Base-by-base conservation (phyloP, 306 rosid genomes). In the Vigna angularis region DNA sequence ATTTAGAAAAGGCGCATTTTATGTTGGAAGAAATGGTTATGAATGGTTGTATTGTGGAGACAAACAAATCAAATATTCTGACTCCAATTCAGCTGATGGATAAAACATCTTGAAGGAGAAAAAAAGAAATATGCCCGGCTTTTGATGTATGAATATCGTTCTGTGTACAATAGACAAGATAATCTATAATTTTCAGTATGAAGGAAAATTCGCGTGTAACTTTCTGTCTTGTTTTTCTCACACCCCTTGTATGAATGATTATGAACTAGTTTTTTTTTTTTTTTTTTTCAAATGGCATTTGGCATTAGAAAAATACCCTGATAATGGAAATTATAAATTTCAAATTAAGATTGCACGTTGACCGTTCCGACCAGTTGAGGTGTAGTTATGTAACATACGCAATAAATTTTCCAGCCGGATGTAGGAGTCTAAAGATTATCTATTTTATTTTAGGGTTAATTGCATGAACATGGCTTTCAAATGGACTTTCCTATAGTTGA, bases 21-120 rank as follows among this genome's bases (percentile, higher is more conserved):
- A 91, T 93, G 97, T 84, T 95, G 86, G 99, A 95, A 86, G 97
- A 93, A 81, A 93, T 95, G 98, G 98, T 95, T 78, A 91, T 95
- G 98, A 95, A 93, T 76, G 98, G 98, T 22, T 93, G 96, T 75
- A 45, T 95, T 49, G 94, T 95, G 70, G 98, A 95, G 86, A 91
- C 91, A 9, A 91, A 90, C 88, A 93, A 93, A 87, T 26, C 90
- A 56, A 91, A 87, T 82, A 92, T 94, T 81, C 77, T 94, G 83
- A 82, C 97, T 50, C 98, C 97, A 34, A 94, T 94, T 68, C 97
- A 92, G 78, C 92, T 94, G 84, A 94, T 92, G 93, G 98, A 94
- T 72, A 92, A 94, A 85, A 17, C 90, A 22, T 89, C 87, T 26
- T 90, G 80, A 89, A 72, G 40, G 40, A 70, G 34, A 20, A 36